phyloP scores from a whole-genome alignment of 2,329 filamentous ascomycete species.

The Trichoderma simmonsii region DNA sequence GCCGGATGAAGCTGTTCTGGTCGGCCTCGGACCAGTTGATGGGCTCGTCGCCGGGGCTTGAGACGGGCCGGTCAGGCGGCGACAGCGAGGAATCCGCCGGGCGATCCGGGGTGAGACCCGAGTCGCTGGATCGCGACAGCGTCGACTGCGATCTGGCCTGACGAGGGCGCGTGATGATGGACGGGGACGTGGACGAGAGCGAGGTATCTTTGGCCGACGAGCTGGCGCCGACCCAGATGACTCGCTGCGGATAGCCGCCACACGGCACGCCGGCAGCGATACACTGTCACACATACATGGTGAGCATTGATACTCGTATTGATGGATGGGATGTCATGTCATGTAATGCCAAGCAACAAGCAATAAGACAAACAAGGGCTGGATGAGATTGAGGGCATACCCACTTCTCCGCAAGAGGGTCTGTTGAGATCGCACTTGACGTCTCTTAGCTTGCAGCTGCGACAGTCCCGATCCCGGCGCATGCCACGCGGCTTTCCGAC shows the following conservation, averaged over 20 bases:
- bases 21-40: conserved; percentile 19
- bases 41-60: not conserved
- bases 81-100: conserved; percentile 1
- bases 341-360: not conserved
- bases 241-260: conserved; percentile 32
- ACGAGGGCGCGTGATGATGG: not conserved
- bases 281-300: conserved; percentile 20
- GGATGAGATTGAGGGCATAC: not conserved
- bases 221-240: conserved; percentile 29
- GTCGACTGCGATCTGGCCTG: conserved; percentile 1
- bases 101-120: not conserved
- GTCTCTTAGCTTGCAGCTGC: conserved; percentile 26
- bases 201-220: conserved; percentile 11
- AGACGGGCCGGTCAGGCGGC: conserved; percentile 1
- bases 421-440: conserved; percentile 31
- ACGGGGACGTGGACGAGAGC: not conserved
- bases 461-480: conserved; percentile 30
- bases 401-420: conserved; percentile 24
- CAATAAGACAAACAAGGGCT: not conserved
- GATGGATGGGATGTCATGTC: not conserved
- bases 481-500: conserved; percentile 30
- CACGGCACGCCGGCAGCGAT: conserved; percentile 30
- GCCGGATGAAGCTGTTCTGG: conserved; percentile 24
- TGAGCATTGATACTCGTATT: not conserved
- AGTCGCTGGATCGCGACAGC: conserved; percentile 7